These are phyloP conservation scores for Fusarium mangiferae DNA, from an alignment of 2,329 filamentous ascomycete species.

Conservation along the genomic window DNA sequence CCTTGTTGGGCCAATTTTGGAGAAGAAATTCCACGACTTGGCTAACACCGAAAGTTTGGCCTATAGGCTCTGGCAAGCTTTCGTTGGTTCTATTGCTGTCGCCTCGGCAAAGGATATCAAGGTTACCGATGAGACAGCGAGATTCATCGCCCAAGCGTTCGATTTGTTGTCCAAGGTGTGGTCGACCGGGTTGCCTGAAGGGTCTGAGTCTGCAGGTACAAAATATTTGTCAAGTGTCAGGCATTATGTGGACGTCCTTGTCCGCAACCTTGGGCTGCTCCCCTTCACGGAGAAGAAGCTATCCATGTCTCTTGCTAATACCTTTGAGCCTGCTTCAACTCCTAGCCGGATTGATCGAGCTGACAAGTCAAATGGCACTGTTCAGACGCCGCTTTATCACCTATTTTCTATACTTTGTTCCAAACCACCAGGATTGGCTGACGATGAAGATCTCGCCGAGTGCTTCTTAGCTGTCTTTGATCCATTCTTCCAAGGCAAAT, in stretches of 20 bases:
- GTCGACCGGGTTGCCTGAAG: constrained; percentile 52
- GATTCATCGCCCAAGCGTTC: constrained; percentile 78
- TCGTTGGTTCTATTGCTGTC: constrained; percentile 71
- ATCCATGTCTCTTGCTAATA: constrained; percentile 61
- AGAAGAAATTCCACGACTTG: constrained; percentile 71
- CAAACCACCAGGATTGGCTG: constrained; percentile 57
- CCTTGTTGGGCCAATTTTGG: constrained; percentile 68
- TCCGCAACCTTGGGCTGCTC: constrained; percentile 64
- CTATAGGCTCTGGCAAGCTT: constrained; percentile 67
- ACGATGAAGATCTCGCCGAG: constrained; percentile 57
- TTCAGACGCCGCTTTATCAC: constrained; percentile 72
- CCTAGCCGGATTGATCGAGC: constrained; percentile 68
- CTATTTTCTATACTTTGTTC: constrained; percentile 70
- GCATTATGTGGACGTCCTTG: constrained; percentile 59
- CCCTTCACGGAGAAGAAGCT: constrained; percentile 72
- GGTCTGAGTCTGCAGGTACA: constrained; percentile 58
- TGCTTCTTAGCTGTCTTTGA: constrained; percentile 64
- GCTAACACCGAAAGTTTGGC: constrained; percentile 65
- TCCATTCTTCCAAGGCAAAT: constrained; percentile 67
- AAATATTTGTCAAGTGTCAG: constrained; percentile 66
- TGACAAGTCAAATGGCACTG: constrained; percentile 60
- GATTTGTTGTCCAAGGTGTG: constrained; percentile 77
- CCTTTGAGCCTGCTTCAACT: constrained; percentile 71
- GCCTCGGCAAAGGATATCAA: constrained; percentile 89
- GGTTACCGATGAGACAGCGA: constrained; percentile 82